Percentiles rank a stretch among this genome's conserved stretches.
Evolutionary conservation across 768 basidiomycete genomes (phyloP).

Genomic region (Cystobasidium ongulense): DNA sequence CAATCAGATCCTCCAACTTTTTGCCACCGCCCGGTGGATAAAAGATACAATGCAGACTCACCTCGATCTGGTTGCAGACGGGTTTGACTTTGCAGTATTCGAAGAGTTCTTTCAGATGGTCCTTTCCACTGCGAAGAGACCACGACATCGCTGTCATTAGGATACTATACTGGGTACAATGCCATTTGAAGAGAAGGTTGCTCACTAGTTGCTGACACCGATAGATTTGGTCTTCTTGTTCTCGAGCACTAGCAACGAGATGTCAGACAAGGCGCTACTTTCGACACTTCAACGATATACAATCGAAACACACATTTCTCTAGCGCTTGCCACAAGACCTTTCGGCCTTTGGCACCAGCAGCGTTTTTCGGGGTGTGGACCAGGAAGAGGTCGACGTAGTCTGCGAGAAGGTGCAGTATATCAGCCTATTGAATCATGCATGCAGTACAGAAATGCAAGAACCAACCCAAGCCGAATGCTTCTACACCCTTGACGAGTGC

Average conservation of each 20-base stretch:
- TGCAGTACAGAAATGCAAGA: background rate
- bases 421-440: background rate
- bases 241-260: slow-evolving; percentile 52
- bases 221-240: slow-evolving; percentile 71
- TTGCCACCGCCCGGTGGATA: slow-evolving; percentile 32
- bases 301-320: slow-evolving; percentile 50
- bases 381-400: slow-evolving; percentile 32
- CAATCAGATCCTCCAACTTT: no score
- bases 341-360: slow-evolving; percentile 20
- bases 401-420: background rate
- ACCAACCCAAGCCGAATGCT: slow-evolving; percentile 17
- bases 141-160: no score
- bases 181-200: no score
- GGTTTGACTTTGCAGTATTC: slow-evolving; percentile 61
- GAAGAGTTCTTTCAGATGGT: slow-evolving; percentile 57
- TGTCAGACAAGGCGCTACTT: background rate
- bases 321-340: slow-evolving; percentile 54
- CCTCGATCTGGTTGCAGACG: slow-evolving; percentile 49
- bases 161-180: no score
- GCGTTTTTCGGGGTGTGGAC: slow-evolving; percentile 20
- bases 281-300: background rate
- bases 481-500: slow-evolving; percentile 5
- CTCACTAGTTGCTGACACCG: slow-evolving; percentile 61
- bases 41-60: background rate
- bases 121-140: slow-evolving; percentile 48